Evolutionary conservation across 495 filamentous ascomycete genomes (phyloP), one percentile per base, ranked within the genome.

Genomic region (Penicillium cinerascens): DNA sequence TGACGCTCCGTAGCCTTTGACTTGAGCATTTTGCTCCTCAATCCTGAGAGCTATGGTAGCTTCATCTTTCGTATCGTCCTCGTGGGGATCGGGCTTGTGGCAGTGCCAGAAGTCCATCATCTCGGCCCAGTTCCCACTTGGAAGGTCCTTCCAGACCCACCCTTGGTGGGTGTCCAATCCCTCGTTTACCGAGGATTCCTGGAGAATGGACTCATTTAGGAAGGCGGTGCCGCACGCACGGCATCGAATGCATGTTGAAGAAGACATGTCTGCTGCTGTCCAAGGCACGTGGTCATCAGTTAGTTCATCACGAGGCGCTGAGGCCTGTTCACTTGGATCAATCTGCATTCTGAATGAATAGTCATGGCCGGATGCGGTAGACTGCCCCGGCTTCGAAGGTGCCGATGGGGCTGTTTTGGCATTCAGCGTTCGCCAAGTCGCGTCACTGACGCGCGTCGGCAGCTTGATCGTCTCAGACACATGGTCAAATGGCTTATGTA

Each of bases 91-190:
- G 39, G 91, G 93, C 64, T 97, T 97, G 67, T 98, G 93, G 64
- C 93, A 99, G 69, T 99, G 93, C 93, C 93, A 99, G 59, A 97
- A 96, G 65, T 99, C 93, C 93, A 99, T 99, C 95, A 97, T 97
- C 68, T 99, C 93, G 2, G 92, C 93, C 93, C 93, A 99, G 60
- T 95, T 93, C 52, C 92, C 90, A 58, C 89, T 95, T 1, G 93
- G 93, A 4, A 98, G 77, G 61, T 97, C 91, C 69, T 92, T 96
- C 93, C 95, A 98, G n/a, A 68, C 70, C 57, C 69, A 77, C 1
- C 59, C 61, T 6, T 16, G 16, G 13, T 27, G 9, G 10, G 6
- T 10, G 2, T 16, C 21, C 10, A 41, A 21, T 6, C 46, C 29
- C 3, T 47, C 20, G 0, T 40, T 16, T 9, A 33, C 17, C 8